These are phyloP conservation scores for Physcia stellaris DNA, from an alignment of 495 filamentous ascomycete genomes.

Conservation along the genomic window DNA sequence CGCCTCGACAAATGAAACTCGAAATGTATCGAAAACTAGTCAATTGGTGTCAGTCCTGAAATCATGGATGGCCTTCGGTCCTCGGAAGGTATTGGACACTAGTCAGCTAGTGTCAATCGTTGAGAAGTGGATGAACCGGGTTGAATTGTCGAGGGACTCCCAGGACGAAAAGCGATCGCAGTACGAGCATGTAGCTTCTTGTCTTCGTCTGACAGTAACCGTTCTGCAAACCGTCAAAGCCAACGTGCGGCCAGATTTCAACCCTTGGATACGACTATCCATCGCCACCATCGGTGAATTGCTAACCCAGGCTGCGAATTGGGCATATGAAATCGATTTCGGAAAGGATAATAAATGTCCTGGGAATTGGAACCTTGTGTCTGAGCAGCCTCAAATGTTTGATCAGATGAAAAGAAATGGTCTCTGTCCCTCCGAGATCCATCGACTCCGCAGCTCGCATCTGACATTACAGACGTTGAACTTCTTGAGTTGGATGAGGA, in stretches of 20 bases:
- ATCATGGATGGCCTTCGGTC: neutral
- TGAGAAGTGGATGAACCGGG: neutral
- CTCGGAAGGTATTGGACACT: neutral
- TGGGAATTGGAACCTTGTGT: neutral
- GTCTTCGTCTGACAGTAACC: neutral
- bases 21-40: neutral
- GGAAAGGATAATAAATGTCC: neutral
- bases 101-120: neutral
- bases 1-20: neutral
- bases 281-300: neutral
- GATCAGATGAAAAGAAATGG: neutral
- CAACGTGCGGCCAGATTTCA: neutral
- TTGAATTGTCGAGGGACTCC: neutral
- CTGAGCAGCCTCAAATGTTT: neutral
- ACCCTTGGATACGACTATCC: neutral
- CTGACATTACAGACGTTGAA: conserved; percentile 2
- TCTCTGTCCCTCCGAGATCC: neutral
- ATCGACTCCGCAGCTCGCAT: neutral
- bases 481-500: conserved; percentile 1
- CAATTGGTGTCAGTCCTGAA: neutral
- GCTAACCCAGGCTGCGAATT: neutral
- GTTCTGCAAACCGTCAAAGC: neutral
- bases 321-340: neutral
- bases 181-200: neutral
- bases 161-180: neutral